These are phyloP conservation scores for Hsuehochloa calcarea DNA, from an alignment of 176 grass and related monocot genomes.

Conservation along the genomic window DNA sequence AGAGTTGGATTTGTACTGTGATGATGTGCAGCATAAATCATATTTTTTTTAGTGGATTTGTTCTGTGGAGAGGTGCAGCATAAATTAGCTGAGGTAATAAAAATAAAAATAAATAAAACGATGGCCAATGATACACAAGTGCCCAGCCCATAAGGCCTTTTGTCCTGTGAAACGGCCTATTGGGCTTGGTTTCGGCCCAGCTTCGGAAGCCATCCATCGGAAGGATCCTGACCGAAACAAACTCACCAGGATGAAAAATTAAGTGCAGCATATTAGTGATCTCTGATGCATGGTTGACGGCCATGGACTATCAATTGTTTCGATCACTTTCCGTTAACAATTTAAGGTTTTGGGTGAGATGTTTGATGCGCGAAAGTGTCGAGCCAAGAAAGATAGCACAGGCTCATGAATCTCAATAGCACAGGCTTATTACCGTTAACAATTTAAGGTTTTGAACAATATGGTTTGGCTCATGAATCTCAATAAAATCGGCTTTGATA, in stretches of 20 bases:
- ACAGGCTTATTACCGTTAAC: too few relatives aligned
- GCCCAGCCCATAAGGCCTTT: background rate
- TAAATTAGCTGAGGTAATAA: background rate
- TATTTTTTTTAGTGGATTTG: background rate
- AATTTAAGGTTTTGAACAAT: too few relatives aligned
- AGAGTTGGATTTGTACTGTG: background rate
- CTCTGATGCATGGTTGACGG: background rate
- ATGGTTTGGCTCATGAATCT: background rate
- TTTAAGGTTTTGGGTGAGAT: background rate
- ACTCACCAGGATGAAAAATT: background rate
- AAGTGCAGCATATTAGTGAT: background rate
- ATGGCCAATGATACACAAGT: too few relatives aligned
- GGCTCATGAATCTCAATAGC: too few relatives aligned
- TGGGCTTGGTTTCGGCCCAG: background rate
- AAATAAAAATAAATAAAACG: background rate
- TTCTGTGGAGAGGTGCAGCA: background rate
- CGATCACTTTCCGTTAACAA: background rate
- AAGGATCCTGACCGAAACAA: background rate
- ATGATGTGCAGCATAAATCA: background rate
- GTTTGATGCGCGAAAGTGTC: background rate
- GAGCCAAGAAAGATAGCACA: too few relatives aligned
- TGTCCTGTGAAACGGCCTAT: background rate
- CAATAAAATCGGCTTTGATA: background rate
- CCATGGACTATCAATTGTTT: too few relatives aligned
- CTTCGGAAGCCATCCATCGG: background rate